Conservation (phyloP, 73 alveolate genomes). For the Uronychia binucleata region DNA sequence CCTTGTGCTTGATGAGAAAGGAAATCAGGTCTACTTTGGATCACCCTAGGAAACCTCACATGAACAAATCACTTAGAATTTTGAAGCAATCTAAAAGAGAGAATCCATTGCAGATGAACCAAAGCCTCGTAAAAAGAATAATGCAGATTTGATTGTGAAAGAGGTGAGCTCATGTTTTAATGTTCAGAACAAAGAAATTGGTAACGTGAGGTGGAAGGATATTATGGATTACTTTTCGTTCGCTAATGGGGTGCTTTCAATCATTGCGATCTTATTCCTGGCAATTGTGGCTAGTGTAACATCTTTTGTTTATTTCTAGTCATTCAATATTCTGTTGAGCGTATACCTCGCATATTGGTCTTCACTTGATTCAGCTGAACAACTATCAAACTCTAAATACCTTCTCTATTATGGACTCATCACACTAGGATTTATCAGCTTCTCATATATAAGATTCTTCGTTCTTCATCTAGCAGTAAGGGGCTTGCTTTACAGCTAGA, state of each 20-base stretch:
- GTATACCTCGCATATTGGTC: not conserved
- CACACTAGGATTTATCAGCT: not conserved
- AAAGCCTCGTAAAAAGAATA: not conserved
- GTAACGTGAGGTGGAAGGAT: not conserved
- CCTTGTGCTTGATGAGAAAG: conserved; percentile 36
- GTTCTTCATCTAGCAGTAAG: not conserved
- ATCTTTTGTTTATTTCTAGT: not conserved
- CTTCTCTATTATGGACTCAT: not conserved
- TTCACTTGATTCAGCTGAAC: not conserved
- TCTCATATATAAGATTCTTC: not conserved
- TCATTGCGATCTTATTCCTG: too few species aligned
- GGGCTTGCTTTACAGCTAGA: not conserved
- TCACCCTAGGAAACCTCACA: not conserved
- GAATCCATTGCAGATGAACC: not conserved
- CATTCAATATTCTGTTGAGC: not conserved
- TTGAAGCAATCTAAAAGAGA: not conserved
- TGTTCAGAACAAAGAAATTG: not conserved
- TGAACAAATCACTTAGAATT: not conserved
- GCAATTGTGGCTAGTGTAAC: not conserved
- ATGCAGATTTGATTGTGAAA: not conserved
- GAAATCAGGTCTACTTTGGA: conserved; percentile 55
- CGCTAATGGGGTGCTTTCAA: not conserved
- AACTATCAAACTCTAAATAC: not conserved
- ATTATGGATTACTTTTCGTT: not conserved
- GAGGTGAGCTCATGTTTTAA: not conserved